These are phyloP conservation scores for Globisporangium abappressorium DNA, from an alignment of 352 stramenopile species.

Conservation along the genomic window DNA sequence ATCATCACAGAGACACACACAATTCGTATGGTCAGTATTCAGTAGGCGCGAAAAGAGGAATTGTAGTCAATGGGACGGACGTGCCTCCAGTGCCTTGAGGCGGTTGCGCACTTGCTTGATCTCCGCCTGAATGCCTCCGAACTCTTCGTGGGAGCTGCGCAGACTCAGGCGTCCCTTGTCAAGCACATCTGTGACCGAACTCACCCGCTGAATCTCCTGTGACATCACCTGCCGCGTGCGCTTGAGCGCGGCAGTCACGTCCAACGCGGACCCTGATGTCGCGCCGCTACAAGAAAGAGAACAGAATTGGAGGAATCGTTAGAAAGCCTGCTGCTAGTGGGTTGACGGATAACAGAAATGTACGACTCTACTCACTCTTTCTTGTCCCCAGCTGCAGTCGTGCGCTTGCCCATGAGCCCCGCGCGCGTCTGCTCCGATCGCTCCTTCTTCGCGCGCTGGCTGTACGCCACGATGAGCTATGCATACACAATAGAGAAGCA, in stretches of 20 bases:
- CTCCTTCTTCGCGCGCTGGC: conserved; percentile 57
- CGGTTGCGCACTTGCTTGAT: conserved; percentile 52
- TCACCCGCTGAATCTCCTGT: conserved; percentile 68
- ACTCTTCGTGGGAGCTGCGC: conserved; percentile 62
- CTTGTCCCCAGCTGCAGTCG: conserved; percentile 13
- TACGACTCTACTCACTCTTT: conserved; percentile 21
- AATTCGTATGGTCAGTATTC: background rate
- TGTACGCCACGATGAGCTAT: conserved; percentile 52
- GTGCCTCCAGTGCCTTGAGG: conserved; percentile 51
- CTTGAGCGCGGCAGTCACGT: conserved; percentile 62
- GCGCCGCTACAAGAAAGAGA: background rate
- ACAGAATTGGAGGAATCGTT: background rate
- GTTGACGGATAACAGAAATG: background rate
- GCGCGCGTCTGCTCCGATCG: conserved; percentile 47
- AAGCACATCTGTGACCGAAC: conserved; percentile 62
- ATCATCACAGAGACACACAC: background rate
- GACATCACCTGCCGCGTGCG: conserved; percentile 67
- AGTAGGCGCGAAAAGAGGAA: too few relatives aligned
- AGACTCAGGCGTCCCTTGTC: conserved; percentile 61
- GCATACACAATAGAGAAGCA: background rate
- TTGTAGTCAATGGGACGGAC: background rate
- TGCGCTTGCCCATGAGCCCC: conserved; percentile 38
- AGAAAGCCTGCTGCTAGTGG: background rate
- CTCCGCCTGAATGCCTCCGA: conserved; percentile 49
- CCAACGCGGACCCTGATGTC: conserved; percentile 35